These are phyloP conservation scores for Saccharomycopsis fibuligera DNA, from an alignment of 805 yeast species.

Conservation along the genomic window DNA sequence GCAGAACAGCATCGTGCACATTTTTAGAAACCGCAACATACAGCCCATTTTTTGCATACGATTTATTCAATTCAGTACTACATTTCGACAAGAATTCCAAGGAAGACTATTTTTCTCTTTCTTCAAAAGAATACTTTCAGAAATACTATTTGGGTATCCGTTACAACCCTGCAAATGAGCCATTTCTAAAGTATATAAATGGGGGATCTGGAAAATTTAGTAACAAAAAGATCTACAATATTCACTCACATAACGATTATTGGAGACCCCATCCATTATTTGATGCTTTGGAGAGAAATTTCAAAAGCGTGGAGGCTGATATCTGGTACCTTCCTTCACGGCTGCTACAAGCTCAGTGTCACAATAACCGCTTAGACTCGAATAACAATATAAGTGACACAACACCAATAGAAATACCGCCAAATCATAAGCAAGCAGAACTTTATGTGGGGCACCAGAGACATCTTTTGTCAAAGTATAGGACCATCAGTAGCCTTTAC, in stretches of 20 bases:
- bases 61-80: neutral
- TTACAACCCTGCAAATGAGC: too few species aligned
- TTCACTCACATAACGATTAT: constrained; percentile 70
- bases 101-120: too few species aligned
- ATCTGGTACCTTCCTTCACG: constrained; percentile 40
- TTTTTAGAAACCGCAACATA: too few species aligned
- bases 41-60: neutral
- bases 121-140: too few species aligned
- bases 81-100: neutral
- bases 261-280: constrained; percentile 53
- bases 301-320: constrained; percentile 58
- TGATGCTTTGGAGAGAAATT: constrained; percentile 48
- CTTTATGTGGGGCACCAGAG: constrained; percentile 61
- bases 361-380: neutral
- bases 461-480: constrained; percentile 34
- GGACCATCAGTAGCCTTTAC: constrained; percentile 45
- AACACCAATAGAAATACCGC: neutral
- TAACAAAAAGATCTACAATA: constrained; percentile 17
- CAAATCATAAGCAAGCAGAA: constrained; percentile 7
- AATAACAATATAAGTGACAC: neutral
- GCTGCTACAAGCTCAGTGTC: constrained; percentile 25
- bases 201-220: too few species aligned
- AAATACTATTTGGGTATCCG: too few species aligned
- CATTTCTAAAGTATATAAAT: too few species aligned
- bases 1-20: too few species aligned